Evolutionary conservation across 2,329 filamentous ascomycete species (phyloP), one percentile per base, ranked within the genome.

Genomic region (Pseudogymnoascus sp.): DNA sequence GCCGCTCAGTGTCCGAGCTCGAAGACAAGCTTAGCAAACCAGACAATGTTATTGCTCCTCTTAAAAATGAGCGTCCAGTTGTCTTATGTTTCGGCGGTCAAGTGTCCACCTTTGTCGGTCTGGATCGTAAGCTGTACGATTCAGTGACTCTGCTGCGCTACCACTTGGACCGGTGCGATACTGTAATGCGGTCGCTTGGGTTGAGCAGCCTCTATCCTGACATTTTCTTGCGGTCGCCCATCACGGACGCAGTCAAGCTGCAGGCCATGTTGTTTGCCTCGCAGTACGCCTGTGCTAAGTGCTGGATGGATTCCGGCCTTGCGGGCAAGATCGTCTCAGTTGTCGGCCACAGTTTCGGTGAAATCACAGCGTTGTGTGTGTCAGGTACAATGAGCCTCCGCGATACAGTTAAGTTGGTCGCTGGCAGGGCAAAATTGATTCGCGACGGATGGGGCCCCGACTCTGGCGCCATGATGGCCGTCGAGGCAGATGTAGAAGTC

Each of bases 321-420:
- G 36, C 11, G 36, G 13, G 13, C 36, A 7, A 45, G 21, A 45
- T 65, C 13, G 61, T 23, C 31, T 61, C 64, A 6, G 25, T 70
- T 10, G 63, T 68, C 7, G 77, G 77, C 0, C 77, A 79, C 64
- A 77, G 75, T 62, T 73, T 79, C 45, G 77, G 77, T 5, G 69
- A 79, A 63, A 64, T 78, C 0, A 75, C 76, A 0, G 77, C 75
- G 1, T 65, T 78, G 2, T 71, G 69, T 13, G 67, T 78, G 0
- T 71, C 75, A 3, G 75, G 75, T 0, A 67, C 65, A 0, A 66
- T 78, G 1, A 68, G 68, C 2, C 62, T 78, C 0, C 6, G 66
- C 1, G 74, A 78, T 51, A 66, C 67, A 1, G 16, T 79, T 7
- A 73, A 65, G 13, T 23, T 76, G 3, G 66, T 77, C 6, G 67